phyloP scores from a whole-genome alignment of 2,329 filamentous ascomycete species.

The Rutstroemia sp. region DNA sequence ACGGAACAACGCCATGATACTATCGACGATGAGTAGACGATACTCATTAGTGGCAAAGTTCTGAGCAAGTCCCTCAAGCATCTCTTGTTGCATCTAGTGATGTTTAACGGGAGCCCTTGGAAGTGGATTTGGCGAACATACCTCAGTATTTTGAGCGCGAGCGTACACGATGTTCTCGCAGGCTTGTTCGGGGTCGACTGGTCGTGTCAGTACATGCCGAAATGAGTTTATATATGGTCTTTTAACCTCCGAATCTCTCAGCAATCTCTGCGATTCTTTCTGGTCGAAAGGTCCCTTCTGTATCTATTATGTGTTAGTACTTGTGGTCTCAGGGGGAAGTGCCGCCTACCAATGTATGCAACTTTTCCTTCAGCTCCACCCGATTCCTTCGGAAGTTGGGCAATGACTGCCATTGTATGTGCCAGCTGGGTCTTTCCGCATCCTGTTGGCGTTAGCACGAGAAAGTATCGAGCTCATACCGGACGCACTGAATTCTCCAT shows the following conservation, averaged over 20 bases:
- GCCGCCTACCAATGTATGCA: slow-evolving; percentile 53
- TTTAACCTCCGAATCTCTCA: slow-evolving; percentile 49
- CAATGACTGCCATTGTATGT: slow-evolving; percentile 61
- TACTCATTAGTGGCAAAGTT: slow-evolving; percentile 58
- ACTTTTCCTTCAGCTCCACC: slow-evolving; percentile 63
- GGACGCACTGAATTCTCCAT: slow-evolving; percentile 46
- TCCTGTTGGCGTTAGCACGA: slow-evolving; percentile 23
- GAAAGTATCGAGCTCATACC: neutral
- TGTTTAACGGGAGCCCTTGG: slow-evolving; percentile 5
- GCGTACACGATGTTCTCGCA: slow-evolving; percentile 63
- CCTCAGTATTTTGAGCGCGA: slow-evolving; percentile 57
- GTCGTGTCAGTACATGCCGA: slow-evolving; percentile 10
- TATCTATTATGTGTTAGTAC: slow-evolving; percentile 32
- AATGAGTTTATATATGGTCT: neutral
- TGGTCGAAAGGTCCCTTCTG: slow-evolving; percentile 59
- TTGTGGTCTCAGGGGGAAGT: neutral
- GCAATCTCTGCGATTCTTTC: slow-evolving; percentile 61
- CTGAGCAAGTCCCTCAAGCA: slow-evolving; percentile 52
- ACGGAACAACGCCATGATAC: slow-evolving; percentile 62
- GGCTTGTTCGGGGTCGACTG: slow-evolving; percentile 47
- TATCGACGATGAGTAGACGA: slow-evolving; percentile 60
- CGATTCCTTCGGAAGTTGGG: slow-evolving; percentile 48
- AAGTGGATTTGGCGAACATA: slow-evolving; percentile 9
- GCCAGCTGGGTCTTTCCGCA: slow-evolving; percentile 65
- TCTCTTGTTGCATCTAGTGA: slow-evolving; percentile 48